A percentile compares a stretch with the other conserved stretches of the same genome.
Conservation (phyloP, 2,329 filamentous ascomycete genomes). For the Clarireedia homoeocarpa region DNA sequence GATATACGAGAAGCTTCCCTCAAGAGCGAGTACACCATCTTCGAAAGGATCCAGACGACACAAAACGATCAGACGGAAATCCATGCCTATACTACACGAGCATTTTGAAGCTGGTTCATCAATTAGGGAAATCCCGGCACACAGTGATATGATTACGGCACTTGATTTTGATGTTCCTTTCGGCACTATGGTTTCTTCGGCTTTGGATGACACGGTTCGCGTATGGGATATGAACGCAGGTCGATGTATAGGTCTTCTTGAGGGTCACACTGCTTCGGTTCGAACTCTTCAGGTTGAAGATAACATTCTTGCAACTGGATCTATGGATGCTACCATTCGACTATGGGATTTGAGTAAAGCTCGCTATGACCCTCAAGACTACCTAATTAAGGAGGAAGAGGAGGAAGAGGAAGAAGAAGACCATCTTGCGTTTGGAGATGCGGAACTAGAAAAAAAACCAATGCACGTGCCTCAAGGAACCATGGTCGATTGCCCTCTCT, state of each 20-base stretch:
- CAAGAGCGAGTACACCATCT: slow-evolving; percentile 40
- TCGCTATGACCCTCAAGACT: slow-evolving; percentile 63
- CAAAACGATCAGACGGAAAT: slow-evolving; percentile 61
- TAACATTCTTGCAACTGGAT: slow-evolving; percentile 90
- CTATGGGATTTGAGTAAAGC: slow-evolving; percentile 92
- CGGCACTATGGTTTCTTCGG: slow-evolving; percentile 86
- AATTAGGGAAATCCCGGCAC: slow-evolving; percentile 83
- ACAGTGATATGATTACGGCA: slow-evolving; percentile 80
- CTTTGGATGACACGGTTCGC: slow-evolving; percentile 84
- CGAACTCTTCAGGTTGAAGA: slow-evolving; percentile 89
- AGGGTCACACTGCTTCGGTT: slow-evolving; percentile 92
- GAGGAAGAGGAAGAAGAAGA: slow-evolving; percentile 54
- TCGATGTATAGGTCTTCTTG: slow-evolving; percentile 81
- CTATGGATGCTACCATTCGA: slow-evolving; percentile 87
- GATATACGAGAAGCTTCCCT: slow-evolving; percentile 86
- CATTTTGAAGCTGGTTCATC: slow-evolving; percentile 84
- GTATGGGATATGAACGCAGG: slow-evolving; percentile 97
- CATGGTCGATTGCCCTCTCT: slow-evolving; percentile 85
- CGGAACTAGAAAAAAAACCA: slow-evolving; percentile 59
- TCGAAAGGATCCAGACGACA: slow-evolving; percentile 39
- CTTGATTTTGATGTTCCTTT: slow-evolving; percentile 97
- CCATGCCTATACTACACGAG: slow-evolving; percentile 92
- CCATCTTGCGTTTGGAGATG: slow-evolving; percentile 65
- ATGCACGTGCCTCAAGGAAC: slow-evolving; percentile 68
- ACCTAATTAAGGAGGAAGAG: slow-evolving; percentile 44